A percentile compares a stretch with the other conserved stretches of the same genome.
Conservation (phyloP, 2,329 filamentous ascomycete species). For the Pseudogymnoascus sp. region DNA sequence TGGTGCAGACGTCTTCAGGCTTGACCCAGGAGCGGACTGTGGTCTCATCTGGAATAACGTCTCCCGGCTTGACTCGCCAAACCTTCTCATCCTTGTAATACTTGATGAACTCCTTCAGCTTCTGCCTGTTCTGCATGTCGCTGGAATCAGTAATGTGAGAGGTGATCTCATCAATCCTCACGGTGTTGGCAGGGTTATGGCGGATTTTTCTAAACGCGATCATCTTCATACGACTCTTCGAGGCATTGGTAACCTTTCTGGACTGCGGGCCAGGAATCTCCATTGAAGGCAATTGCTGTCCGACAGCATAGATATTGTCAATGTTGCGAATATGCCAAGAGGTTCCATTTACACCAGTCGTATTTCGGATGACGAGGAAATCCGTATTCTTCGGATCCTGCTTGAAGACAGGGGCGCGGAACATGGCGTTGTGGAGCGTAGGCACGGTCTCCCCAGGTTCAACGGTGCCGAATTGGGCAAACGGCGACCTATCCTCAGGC, state of each 20-base stretch:
- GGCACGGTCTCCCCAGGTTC: constrained; percentile 84
- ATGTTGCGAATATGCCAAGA: constrained; percentile 80
- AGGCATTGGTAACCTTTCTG: constrained; percentile 90
- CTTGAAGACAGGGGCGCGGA: constrained; percentile 84
- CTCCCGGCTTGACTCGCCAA: constrained; percentile 69
- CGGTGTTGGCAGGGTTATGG: constrained; percentile 59
- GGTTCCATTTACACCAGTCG: constrained; percentile 67
- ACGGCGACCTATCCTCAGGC: constrained; percentile 91
- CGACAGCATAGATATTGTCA: constrained; percentile 83
- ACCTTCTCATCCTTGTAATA: constrained; percentile 79
- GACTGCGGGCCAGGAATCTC: constrained; percentile 92
- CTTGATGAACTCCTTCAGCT: constrained; percentile 90
- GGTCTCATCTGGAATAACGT: constrained; percentile 71
- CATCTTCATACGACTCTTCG: constrained; percentile 95
- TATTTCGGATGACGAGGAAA: constrained; percentile 78
- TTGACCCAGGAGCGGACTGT: constrained; percentile 81
- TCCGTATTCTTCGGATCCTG: constrained; percentile 71
- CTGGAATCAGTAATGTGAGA: constrained; percentile 87
- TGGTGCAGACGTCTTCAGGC: constrained; percentile 86
- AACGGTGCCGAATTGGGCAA: constrained; percentile 89
- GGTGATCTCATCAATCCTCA: constrained; percentile 77
- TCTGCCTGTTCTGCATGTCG: constrained; percentile 91
- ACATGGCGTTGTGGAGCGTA: constrained; percentile 92
- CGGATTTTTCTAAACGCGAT: constrained; percentile 82
- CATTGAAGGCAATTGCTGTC: constrained; percentile 84